Conservation (phyloP, 192 early-diverging fungal genomes). For the Diversispora epigaea region DNA sequence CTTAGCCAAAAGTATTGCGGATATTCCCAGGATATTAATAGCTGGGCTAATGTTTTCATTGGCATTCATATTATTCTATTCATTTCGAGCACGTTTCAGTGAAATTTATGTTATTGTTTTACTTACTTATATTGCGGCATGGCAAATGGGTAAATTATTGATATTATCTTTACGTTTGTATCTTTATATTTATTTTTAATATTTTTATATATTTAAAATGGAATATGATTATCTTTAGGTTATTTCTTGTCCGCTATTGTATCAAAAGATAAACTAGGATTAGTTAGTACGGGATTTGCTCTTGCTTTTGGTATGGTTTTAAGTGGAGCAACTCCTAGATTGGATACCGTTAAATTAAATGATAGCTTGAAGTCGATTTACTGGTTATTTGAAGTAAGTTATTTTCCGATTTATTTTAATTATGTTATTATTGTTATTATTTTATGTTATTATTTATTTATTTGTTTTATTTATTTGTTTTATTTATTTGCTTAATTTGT, state of each 20-base stretch:
- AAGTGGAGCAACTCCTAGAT: constrained; percentile 55
- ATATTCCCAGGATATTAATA: constrained; percentile 60
- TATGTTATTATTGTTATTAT: no score
- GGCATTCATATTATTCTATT: constrained; percentile 61
- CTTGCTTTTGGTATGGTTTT: constrained; percentile 61
- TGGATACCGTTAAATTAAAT: constrained; percentile 42
- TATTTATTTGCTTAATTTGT: neutral
- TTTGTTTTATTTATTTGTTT: neutral
- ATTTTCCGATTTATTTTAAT: neutral
- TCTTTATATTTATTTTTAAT: no score
- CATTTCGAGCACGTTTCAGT: constrained; percentile 38
- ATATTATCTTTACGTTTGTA: no score
- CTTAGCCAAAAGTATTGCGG: constrained; percentile 59
- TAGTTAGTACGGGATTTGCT: constrained; percentile 61
- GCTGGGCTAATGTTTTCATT: constrained; percentile 57
- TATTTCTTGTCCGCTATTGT: constrained; percentile 57
- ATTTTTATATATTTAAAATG: neutral
- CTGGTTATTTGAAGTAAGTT: constrained; percentile 57
- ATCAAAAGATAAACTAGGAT: constrained; percentile 38
- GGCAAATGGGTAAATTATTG: constrained; percentile 43
- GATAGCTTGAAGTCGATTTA: constrained; percentile 35
- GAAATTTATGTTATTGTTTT: constrained; percentile 48
- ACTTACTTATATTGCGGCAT: constrained; percentile 53
- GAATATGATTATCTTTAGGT: constrained; percentile 22
- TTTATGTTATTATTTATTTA: neutral